Conservation (phyloP, 768 basidiomycete species). For the Pulveroboletus ravenelii region DNA sequence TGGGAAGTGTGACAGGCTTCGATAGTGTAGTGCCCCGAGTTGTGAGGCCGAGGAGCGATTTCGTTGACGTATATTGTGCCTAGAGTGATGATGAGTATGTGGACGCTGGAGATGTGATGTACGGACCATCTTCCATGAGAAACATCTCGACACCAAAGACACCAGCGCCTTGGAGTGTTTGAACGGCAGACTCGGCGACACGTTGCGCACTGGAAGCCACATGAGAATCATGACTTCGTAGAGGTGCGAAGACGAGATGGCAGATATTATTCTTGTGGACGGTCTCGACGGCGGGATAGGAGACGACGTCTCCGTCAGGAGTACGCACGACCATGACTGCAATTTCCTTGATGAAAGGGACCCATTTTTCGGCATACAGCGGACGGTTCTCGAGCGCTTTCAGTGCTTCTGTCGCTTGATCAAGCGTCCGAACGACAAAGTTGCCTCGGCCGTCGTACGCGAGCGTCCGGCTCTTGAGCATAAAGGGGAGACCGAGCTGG, state of each 20-base stretch:
- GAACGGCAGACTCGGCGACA: slow-evolving; percentile 79
- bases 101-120: not conserved
- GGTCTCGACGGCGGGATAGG: slow-evolving; percentile 93
- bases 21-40: slow-evolving; percentile 98
- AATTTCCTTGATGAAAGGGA: slow-evolving; percentile 82
- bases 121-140: slow-evolving; percentile 73
- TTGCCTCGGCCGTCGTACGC: slow-evolving; percentile 98
- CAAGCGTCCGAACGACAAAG: slow-evolving; percentile 58
- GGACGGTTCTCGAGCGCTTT: slow-evolving; percentile 57
- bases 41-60: slow-evolving; percentile 96
- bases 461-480: slow-evolving; percentile 93
- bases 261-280: slow-evolving; percentile 92
- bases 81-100: slow-evolving; percentile 25
- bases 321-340: slow-evolving; percentile 96
- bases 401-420: slow-evolving; percentile 49
- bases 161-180: slow-evolving; percentile 79
- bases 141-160: slow-evolving; percentile 99
- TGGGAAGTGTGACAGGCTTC: slow-evolving; percentile 96
- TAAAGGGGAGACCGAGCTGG: slow-evolving; percentile 76
- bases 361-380: slow-evolving; percentile 93
- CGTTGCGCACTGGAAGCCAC: slow-evolving; percentile 57
- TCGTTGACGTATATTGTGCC: slow-evolving; percentile 86
- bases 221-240: slow-evolving; percentile 55
- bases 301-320: slow-evolving; percentile 61
- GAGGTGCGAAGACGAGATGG: slow-evolving; percentile 86